Evolutionary conservation across 768 basidiomycete genomes (phyloP), one percentile per base, ranked within the genome.

Genomic region (Rhodotorula toruloides): DNA sequence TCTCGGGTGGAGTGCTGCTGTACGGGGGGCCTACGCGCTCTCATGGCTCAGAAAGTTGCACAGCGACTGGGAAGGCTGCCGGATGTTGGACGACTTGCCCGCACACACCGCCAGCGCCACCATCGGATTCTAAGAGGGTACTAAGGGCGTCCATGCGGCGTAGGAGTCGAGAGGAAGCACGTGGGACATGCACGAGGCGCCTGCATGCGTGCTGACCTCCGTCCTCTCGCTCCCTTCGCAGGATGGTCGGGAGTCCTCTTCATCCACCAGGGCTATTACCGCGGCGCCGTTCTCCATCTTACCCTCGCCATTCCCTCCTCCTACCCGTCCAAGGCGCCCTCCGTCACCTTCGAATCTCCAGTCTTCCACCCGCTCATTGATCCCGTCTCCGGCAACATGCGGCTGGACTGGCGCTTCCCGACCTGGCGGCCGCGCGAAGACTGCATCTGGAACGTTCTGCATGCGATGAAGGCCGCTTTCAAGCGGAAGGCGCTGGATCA

Each of bases 291-390:
- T 37, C 53, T 72, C 9, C 63, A 44, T 48, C 59, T 71, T 62
- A 58, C 60, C n/a, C 34, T 68, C 17, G n/a, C 55, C 43, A 63
- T 71, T 58, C 66, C 66, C 10, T 8, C 55, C 3, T 40, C 60
- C 7, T 68, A 68, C 63, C 63, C 71, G 1, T 47, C 47, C 32
- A 1, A 57, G 1, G 5, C 54, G 0, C 71, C 66, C 0, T 21
- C n/a, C 32, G 22, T 72, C 46, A 34, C 39, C 14, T 63, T 70
- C 61, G 60, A 61, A 43, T 58, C 61, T 31, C 56, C 56, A 2
- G 12, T 54, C 46, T 68, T 72, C 56, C 71, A 72, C 58, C 71
- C 71, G 2, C 67, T 72, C 60, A 36, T 72, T 37, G 71, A 72
- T 49, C 71, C 71, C 29, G 27, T 36, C 13, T 32, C 56, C 9